phyloP scores from a whole-genome alignment of 441 rosid genomes.

The Daphne laureola region DNA sequence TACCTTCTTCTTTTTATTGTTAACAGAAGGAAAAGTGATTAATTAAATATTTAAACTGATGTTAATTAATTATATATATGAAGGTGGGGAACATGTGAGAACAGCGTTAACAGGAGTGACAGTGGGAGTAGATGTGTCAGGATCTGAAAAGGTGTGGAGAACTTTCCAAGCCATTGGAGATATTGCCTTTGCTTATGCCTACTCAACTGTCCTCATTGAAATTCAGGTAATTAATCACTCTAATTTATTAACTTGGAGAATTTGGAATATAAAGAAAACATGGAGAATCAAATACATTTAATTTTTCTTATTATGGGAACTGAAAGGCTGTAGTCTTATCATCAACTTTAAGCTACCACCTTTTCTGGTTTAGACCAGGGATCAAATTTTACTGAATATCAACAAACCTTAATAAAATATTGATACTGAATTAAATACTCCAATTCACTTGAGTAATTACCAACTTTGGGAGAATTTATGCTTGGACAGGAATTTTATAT shows the following conservation, averaged over 20 bases:
- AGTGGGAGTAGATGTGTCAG: constrained; percentile 68
- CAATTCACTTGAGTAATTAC: no score
- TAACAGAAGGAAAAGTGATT: no score
- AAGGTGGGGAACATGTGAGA: constrained; percentile 23
- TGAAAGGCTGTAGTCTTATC: no score
- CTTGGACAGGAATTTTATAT: no score
- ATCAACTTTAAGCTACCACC: no score
- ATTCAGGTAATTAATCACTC: constrained; percentile 49
- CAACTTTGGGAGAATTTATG: no score
- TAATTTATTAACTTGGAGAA: not conserved
- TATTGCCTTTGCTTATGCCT: constrained; percentile 81
- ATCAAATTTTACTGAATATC: no score
- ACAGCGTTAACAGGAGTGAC: constrained; percentile 51
- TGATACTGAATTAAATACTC: no score
- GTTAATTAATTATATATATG: constrained; percentile 5
- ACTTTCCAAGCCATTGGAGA: constrained; percentile 77
- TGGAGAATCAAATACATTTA: no score
- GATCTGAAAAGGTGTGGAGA: constrained; percentile 68
- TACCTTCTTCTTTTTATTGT: not conserved
- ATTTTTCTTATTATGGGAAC: no score
- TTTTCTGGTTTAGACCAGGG: not conserved
- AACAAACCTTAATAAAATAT: no score
- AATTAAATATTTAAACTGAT: not conserved
- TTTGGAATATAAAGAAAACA: not conserved
- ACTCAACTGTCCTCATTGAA: constrained; percentile 69